Conservation (phyloP, 169 alveolate genomes). For the Plasmodium yoelii region DNA sequence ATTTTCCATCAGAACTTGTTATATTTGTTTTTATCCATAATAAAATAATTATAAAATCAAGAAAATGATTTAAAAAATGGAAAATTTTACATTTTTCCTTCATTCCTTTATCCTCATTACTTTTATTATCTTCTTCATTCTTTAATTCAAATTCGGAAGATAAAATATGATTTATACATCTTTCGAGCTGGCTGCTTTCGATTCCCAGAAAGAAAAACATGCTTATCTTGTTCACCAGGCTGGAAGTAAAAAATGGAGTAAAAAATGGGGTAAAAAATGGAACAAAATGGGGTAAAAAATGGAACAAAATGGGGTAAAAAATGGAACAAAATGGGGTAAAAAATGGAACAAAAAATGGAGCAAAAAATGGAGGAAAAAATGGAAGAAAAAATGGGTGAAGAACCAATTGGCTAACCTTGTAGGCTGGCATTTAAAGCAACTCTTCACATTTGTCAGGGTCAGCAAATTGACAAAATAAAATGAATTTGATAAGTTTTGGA, state of each 20-base stretch:
- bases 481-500: too few species aligned
- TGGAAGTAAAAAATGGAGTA: too few species aligned
- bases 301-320: neutral
- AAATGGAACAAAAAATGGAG: neutral
- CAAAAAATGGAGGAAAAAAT: neutral
- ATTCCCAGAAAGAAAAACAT: conserved; percentile 20
- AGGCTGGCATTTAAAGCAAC: conserved; percentile 13
- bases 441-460: conserved; percentile 6
- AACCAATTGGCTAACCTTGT: conserved; percentile 8
- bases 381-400: neutral
- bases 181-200: neutral
- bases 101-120: neutral
- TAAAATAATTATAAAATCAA: conserved; percentile 23
- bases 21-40: neutral
- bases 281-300: neutral
- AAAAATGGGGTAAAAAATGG: neutral
- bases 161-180: conserved; percentile 14
- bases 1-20: too few species aligned
- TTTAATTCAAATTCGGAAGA: neutral
- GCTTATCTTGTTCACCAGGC: conserved; percentile 24
- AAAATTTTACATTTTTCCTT: conserved; percentile 18
- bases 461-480: too few species aligned
- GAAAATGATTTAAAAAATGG: conserved; percentile 30
- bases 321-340: neutral
- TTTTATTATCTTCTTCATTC: neutral